Base-by-base conservation (phyloP, 1,284 basidiomycete species). In the Ceratobasidium papillatum region DNA sequence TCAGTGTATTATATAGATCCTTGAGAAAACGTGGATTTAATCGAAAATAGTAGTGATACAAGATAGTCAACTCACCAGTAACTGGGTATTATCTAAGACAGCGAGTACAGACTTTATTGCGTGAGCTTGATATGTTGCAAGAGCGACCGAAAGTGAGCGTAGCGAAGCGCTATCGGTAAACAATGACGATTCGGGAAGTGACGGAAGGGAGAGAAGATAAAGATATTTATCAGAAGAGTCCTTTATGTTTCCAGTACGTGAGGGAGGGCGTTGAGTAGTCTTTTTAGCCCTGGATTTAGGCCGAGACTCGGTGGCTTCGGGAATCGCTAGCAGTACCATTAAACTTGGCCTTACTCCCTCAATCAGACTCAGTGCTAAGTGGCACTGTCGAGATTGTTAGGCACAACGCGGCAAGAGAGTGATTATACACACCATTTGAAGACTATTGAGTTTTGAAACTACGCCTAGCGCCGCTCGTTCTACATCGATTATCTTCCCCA, bases 361-460 rank as follows among this genome's bases (percentile, higher is more conserved):
- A 14, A 54, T 25, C 22, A 41, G 74, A 45, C 27, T 30, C 62
- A 34, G 4, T 72, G 82, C 89, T 74, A 79, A 92, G 90, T 87
- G 90, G 83, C 76, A 91, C 90, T 62, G 93, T 80, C 34, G 85
- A 79, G 19, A 92, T 82, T 0, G 93, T 81, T 79, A 92, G 93
- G n/a, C 11, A 87, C 88, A 5, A 81, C 76, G 88, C 51, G 3
- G 34, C 38, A 34, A 30, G 25, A 4, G n/a, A 14, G 17, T 4
- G 22, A 12, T 19, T 14, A 34, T 49, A 27, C 75, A 19, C 14
- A 75, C 63, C 66, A 56, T 34, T 19, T 36, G 63, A 32, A 77
- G 47, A n/a, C 43, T 45, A 75, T 87, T 85, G 1, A 81, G 82
- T 0, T 85, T 82, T 34, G 80, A 82, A 17, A 87, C 71, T n/a